Evolutionary conservation across 1,284 basidiomycete genomes (phyloP).

Genomic region (Vanrija pseudolonga): DNA sequence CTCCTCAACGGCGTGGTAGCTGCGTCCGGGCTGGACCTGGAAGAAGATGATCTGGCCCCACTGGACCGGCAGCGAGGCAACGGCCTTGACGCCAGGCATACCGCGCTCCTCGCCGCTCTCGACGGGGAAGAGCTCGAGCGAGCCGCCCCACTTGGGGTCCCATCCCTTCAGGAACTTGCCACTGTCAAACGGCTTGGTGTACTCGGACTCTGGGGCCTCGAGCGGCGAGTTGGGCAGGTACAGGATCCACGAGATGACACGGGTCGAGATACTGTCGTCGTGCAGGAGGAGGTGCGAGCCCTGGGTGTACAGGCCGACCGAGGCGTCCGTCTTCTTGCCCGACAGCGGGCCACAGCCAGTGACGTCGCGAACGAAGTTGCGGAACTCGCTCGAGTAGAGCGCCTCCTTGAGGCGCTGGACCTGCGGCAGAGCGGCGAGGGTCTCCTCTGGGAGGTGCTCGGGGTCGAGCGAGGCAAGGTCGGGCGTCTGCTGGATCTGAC

Average conservation of each 20-base stretch:
- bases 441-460: slow-evolving; percentile 56
- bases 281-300: slow-evolving; percentile 90
- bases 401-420: slow-evolving; percentile 82
- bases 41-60: slow-evolving; percentile 99
- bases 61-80: slow-evolving; percentile 51
- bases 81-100: slow-evolving; percentile 40
- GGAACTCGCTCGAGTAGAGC: slow-evolving; percentile 83
- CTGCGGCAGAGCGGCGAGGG: slow-evolving; percentile 68
- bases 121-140: slow-evolving; percentile 87
- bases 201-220: slow-evolving; percentile 44
- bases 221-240: slow-evolving; percentile 87
- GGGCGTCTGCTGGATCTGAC: slow-evolving; percentile 91
- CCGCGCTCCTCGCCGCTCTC: slow-evolving; percentile 47
- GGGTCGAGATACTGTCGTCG: slow-evolving; percentile 96
- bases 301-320: slow-evolving; percentile 85
- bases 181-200: slow-evolving; percentile 26
- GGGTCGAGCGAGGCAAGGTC: slow-evolving; percentile 87
- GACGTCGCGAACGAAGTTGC: slow-evolving; percentile 76
- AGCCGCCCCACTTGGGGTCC: slow-evolving; percentile 85
- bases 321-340: slow-evolving; percentile 92
- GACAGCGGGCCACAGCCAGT: slow-evolving; percentile 90
- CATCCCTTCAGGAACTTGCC: slow-evolving; percentile 53
- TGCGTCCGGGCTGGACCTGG: slow-evolving; percentile 69
- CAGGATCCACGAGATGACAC: slow-evolving; percentile 93
- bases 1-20: slow-evolving; percentile 97